Base-by-base conservation (phyloP, 2,329 filamentous ascomycete genomes). In the Akanthomyces uredinophilus region DNA sequence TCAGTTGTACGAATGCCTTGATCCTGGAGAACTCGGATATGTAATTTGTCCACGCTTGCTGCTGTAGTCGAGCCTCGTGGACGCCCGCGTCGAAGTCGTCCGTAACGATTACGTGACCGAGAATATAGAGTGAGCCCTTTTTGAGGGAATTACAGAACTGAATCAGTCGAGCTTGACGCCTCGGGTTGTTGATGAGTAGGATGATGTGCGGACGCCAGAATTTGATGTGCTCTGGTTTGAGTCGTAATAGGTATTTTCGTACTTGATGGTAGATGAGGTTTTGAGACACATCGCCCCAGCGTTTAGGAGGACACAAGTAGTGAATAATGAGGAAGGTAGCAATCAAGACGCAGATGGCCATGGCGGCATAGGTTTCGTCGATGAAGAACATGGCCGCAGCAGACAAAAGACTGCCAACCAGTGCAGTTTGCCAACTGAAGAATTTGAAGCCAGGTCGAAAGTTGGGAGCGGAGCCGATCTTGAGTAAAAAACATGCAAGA, bases 111-210 rank as follows among this genome's bases (percentile, higher is more conserved):
- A 96, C 90, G 73, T 96, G 92, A 0, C 91, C 92, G 1, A 96
- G 80, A 11, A 96, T 90, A 71, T 95, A 96, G 1, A 96, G 74
- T 0, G 87, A 87, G 0, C 92, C 92, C 70, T 96, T 96, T 72
- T 96, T 96, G 72, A 96, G 78, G 0, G 91, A 92, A 72, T 96
- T 96, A 75, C 92, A 96, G 68, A 96, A 96, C 63, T 93, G 90
- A 2, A 96, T 94, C 46, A 96, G 82, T 47, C 90, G 88, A 59
- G 90, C 92, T 71, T 95, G 90, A 6, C 83, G 83, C n/a, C 92
- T 83, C 4, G 91, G 89, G 68, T 95, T 86, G 70, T 94, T 95
- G 66, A 95, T 86, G 59, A 96, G 84, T 0, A 96, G 80, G 53
- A 96, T 83, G 49, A 96, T 93, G 66, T 96, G 92, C 0, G 92